Evolutionary conservation across 768 basidiomycete species (phyloP).

Genomic region (Lactifluus echinatus): DNA sequence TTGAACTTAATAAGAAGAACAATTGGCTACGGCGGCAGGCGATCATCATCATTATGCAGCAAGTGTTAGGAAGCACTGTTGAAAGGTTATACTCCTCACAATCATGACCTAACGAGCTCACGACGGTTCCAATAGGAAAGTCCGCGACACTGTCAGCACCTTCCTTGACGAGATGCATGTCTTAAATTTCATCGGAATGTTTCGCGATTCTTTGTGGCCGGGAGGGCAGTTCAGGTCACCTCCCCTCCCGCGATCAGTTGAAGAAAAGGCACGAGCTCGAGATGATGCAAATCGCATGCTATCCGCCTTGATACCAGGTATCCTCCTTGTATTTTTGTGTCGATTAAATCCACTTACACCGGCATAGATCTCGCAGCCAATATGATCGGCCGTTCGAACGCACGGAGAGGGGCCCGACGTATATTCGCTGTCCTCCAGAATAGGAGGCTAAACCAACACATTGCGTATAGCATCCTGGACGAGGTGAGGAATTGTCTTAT

Average conservation of each 20-base stretch:
- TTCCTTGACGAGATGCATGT: conserved; percentile 64
- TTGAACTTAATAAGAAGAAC: conserved; percentile 92
- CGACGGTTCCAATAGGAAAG: conserved; percentile 48
- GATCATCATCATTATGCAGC: conserved; percentile 92
- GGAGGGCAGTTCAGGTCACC: conserved; percentile 64
- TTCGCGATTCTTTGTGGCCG: conserved; percentile 79
- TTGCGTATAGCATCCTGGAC: conserved; percentile 80
- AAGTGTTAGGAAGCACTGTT: conserved; percentile 91
- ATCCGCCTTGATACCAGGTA: conserved; percentile 86
- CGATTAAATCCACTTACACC: background rate
- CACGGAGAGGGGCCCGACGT: conserved; percentile 82
- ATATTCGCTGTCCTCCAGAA: conserved; percentile 95
- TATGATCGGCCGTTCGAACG: conserved; percentile 97
- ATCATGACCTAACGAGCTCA: background rate
- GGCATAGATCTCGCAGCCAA: conserved; percentile 82
- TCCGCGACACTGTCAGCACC: conserved; percentile 66
- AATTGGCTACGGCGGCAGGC: conserved; percentile 96
- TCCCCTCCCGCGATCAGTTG: conserved; percentile 56
- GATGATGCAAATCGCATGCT: conserved; percentile 88
- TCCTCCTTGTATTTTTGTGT: background rate
- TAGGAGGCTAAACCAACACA: conserved; percentile 87
- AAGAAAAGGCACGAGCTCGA: conserved; percentile 72
- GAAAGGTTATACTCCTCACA: conserved; percentile 53
- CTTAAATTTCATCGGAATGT: conserved; percentile 50
- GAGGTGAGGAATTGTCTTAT: conserved; percentile 47